Evolutionary conservation across 371 early-diverging fungal species (phyloP).

Genomic region (Fennellomyces sp.): DNA sequence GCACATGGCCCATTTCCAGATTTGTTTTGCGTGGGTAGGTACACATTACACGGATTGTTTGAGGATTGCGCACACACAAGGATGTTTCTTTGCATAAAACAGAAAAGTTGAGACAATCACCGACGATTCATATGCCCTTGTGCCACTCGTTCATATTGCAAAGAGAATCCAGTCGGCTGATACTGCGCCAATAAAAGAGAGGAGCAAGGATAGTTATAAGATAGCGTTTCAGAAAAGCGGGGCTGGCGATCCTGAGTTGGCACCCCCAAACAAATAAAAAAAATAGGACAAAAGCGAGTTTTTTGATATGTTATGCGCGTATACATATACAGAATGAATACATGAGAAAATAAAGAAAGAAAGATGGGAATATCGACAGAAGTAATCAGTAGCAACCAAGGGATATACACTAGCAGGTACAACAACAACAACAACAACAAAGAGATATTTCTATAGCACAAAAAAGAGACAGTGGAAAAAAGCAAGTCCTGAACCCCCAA

Average conservation of each 20-base stretch:
- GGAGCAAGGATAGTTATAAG: neutral
- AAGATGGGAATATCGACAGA: neutral
- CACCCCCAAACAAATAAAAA: neutral
- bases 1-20: slow-evolving; percentile 4
- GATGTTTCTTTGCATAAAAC: slow-evolving; percentile 3
- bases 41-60: neutral
- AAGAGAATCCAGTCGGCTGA: neutral
- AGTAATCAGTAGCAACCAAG: neutral
- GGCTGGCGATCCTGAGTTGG: neutral
- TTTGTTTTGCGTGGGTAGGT: slow-evolving; percentile 6
- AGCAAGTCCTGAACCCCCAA: neutral
- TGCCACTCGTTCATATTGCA: neutral
- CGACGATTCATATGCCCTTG: neutral
- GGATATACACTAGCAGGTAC: neutral
- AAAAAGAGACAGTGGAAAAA: neutral
- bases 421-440: neutral
- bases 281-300: neutral
- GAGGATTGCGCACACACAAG: neutral
- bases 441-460: slow-evolving; percentile 7
- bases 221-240: neutral
- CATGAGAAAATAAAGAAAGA: slow-evolving; percentile 1
- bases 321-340: neutral
- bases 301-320: neutral
- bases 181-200: neutral
- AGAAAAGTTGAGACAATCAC: neutral